Conservation (phyloP, 345 rosid genomes). For the Brassica rapa region DNA sequence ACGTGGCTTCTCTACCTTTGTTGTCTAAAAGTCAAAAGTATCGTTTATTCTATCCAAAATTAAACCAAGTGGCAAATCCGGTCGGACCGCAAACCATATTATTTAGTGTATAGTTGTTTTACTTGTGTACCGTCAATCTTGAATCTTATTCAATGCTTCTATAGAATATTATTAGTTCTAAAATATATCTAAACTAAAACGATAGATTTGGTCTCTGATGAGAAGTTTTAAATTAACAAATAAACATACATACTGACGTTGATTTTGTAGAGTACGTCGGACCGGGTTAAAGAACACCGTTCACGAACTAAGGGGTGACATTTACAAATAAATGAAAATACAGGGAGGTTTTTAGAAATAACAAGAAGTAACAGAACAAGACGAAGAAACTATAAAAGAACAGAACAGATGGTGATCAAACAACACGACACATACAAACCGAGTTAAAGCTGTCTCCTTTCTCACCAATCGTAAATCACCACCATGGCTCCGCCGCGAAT, state of each 20-base stretch:
- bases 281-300: background rate
- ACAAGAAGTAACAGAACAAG: background rate
- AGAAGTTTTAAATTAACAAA: background rate
- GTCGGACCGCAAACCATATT: too few species aligned
- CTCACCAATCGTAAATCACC: background rate
- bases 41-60: background rate
- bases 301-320: background rate
- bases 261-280: too few species aligned
- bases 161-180: too few species aligned
- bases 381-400: background rate
- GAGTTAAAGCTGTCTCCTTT: background rate
- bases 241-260: too few species aligned
- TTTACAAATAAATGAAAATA: background rate
- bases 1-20: conserved; percentile 23
- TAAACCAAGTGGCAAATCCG: background rate
- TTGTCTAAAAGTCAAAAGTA: conserved; percentile 14
- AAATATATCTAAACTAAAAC: too few species aligned
- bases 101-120: too few species aligned
- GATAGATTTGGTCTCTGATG: too few species aligned
- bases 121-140: too few species aligned
- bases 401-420: background rate
- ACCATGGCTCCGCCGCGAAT: background rate
- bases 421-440: conserved; percentile 4
- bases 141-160: too few species aligned
- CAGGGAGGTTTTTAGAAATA: background rate